These are phyloP conservation scores for Flaveria brownii DNA, from an alignment of 129 eudicot species.

Conservation along the genomic window DNA sequence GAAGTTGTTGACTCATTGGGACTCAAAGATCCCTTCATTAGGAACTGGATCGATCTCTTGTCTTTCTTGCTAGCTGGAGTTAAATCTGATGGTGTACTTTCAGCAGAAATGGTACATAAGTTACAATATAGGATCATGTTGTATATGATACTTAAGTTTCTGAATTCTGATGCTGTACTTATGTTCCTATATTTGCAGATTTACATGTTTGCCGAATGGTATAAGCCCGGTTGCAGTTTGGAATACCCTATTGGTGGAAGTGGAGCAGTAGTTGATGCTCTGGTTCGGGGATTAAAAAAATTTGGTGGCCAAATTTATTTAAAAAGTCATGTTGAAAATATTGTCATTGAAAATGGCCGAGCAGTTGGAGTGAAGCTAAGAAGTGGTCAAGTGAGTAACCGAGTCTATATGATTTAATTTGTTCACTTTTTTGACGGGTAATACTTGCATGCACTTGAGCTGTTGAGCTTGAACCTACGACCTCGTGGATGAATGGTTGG, in stretches of 20 bases:
- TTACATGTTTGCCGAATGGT: constrained; percentile 99
- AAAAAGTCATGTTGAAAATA: constrained; percentile 76
- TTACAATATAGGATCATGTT: neutral
- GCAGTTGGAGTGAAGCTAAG: constrained; percentile 90
- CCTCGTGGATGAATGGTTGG: neutral
- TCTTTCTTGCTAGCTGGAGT: constrained; percentile 96
- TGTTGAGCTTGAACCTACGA: neutral
- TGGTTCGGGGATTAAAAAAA: constrained; percentile 78
- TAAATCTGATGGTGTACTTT: constrained; percentile 92
- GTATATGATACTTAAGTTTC: neutral
- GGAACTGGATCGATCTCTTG: constrained; percentile 93
- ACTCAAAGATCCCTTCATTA: constrained; percentile 83
- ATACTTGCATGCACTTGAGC: too few species aligned
- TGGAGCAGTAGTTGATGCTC: constrained; percentile 89
- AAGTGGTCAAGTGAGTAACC: constrained; percentile 82
- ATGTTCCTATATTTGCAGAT: constrained; percentile 48
- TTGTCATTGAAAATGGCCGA: constrained; percentile 85
- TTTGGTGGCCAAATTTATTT: constrained; percentile 82
- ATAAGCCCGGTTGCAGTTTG: constrained; percentile 84
- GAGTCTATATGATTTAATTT: neutral
- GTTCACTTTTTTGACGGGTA: neutral
- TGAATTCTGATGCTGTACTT: constrained; percentile 8
- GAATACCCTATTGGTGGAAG: constrained; percentile 94
- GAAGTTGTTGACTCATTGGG: constrained; percentile 75
- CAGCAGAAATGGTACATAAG: constrained; percentile 91